Evolutionary conservation across 495 filamentous ascomycete species (phyloP).

Genomic region (Penicillium odoratum): DNA sequence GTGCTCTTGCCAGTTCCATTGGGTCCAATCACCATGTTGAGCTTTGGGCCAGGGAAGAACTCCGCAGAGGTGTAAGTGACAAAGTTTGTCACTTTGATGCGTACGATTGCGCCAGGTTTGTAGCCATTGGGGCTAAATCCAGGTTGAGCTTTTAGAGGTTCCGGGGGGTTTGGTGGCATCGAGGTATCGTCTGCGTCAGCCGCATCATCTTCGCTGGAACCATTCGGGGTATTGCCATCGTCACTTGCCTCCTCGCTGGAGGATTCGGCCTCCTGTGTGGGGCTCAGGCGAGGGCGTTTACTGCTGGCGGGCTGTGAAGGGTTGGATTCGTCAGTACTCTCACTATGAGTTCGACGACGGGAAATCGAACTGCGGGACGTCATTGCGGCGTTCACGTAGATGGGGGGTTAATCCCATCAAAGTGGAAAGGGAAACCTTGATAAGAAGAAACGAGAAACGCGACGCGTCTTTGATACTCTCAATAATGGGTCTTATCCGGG

Average conservation of each 20-base stretch:
- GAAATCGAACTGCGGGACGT: constrained; percentile 26
- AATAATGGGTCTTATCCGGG: constrained; percentile 17
- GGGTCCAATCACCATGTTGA: constrained; percentile 99
- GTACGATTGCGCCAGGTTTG: constrained; percentile 85
- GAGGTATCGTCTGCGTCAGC: background rate
- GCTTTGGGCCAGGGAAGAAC: constrained; percentile 82
- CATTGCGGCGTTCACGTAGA: constrained; percentile 23
- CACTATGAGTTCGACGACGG: constrained; percentile 32
- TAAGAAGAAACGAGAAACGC: constrained; percentile 13
- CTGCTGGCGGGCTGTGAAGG: constrained; percentile 25
- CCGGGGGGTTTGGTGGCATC: background rate
- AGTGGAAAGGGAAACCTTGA: constrained; percentile 11
- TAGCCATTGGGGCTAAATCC: constrained; percentile 33
- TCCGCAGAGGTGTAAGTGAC: constrained; percentile 92
- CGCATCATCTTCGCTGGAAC: background rate
- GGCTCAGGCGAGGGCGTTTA: constrained; percentile 38
- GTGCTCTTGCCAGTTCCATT: constrained; percentile 99
- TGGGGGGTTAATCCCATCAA: constrained; percentile 1
- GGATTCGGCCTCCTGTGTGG: constrained; percentile 14
- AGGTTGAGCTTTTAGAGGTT: constrained; percentile 7
- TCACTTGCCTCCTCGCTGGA: background rate
- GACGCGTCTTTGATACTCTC: constrained; percentile 26
- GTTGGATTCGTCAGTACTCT: constrained; percentile 26
- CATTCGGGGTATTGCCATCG: background rate
- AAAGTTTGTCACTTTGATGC: constrained; percentile 86